phyloP scores from a whole-genome alignment of 768 basidiomycete species.

The Agrocybe pediades region DNA sequence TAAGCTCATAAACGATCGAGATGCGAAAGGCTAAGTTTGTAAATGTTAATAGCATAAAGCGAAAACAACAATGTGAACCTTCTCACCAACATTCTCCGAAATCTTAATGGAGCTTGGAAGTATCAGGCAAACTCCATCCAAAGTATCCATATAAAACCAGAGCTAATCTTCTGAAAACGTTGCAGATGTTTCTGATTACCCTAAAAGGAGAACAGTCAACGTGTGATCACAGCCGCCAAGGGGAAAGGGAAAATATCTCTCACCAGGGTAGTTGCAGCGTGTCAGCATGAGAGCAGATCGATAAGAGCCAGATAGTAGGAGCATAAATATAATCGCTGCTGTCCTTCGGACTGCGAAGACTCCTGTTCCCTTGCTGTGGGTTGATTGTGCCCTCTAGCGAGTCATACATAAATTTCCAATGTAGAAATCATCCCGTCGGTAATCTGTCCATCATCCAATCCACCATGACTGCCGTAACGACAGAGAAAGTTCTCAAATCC shows the following conservation, averaged over 20 bases:
- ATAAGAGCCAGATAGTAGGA: not conserved
- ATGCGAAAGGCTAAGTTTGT: not conserved
- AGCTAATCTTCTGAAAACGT: not conserved
- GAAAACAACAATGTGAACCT: not conserved
- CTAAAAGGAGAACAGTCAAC: not conserved
- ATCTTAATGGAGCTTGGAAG: not conserved
- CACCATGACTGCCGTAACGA: constrained; percentile 3
- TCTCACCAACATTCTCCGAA: not conserved
- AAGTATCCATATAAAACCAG: too few relatives aligned
- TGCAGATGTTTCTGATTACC: not conserved
- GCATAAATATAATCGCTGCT: not conserved
- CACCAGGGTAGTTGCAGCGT: constrained; percentile 6
- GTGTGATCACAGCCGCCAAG: not conserved
- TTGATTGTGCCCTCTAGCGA: not conserved
- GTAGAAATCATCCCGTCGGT: not conserved
- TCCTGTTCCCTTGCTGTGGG: not conserved
- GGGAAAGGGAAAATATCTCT: constrained; percentile 1
- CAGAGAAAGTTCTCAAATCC: constrained; percentile 14
- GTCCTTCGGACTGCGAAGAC: not conserved
- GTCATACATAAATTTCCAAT: not conserved
- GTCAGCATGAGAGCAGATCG: not conserved
- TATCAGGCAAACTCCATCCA: too few relatives aligned
- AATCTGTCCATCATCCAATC: not conserved
- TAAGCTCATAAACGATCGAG: not conserved
- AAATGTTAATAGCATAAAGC: not conserved